phyloP scores from a whole-genome alignment of 2,329 filamentous ascomycete genomes.

The Sarocladium strictum region DNA sequence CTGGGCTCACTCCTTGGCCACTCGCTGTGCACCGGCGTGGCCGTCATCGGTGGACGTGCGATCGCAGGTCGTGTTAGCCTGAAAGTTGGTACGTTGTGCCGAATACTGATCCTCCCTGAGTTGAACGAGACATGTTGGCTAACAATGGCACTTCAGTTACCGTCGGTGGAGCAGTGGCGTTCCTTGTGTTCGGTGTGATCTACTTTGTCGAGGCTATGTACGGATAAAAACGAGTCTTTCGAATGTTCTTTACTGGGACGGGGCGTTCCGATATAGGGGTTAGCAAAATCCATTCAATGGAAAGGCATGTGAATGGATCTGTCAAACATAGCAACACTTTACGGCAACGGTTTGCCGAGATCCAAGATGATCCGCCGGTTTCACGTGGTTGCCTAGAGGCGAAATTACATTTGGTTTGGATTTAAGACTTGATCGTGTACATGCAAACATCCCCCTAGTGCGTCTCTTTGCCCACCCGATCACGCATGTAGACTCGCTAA shows the following conservation, averaged over 20 bases:
- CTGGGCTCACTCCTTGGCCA: slow-evolving; percentile 82
- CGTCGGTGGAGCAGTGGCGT: slow-evolving; percentile 82
- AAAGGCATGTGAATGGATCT: background rate
- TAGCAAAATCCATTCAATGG: background rate
- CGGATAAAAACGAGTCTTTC: slow-evolving; percentile 25
- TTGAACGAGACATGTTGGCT: slow-evolving; percentile 13
- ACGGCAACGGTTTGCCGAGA: background rate
- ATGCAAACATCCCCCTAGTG: background rate
- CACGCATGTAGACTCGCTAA: background rate
- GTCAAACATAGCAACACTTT: background rate
- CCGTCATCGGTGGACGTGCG: slow-evolving; percentile 85
- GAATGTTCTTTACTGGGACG: background rate
- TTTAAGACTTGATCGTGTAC: background rate
- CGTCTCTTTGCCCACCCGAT: background rate
- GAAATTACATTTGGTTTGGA: no score
- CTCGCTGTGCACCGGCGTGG: slow-evolving; percentile 81
- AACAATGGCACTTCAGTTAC: slow-evolving; percentile 59
- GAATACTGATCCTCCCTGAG: background rate
- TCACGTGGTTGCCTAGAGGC: background rate
- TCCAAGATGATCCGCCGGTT: background rate
- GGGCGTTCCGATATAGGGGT: background rate
- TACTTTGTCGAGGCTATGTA: slow-evolving; percentile 80
- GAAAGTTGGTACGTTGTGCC: slow-evolving; percentile 77
- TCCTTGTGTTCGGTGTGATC: slow-evolving; percentile 85
- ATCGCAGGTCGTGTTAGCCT: slow-evolving; percentile 92